Percentiles rank a stretch among this genome's conserved stretches.
phyloP scores from a whole-genome alignment of 495 filamentous ascomycete genomes.

The Pyronema domesticum region DNA sequence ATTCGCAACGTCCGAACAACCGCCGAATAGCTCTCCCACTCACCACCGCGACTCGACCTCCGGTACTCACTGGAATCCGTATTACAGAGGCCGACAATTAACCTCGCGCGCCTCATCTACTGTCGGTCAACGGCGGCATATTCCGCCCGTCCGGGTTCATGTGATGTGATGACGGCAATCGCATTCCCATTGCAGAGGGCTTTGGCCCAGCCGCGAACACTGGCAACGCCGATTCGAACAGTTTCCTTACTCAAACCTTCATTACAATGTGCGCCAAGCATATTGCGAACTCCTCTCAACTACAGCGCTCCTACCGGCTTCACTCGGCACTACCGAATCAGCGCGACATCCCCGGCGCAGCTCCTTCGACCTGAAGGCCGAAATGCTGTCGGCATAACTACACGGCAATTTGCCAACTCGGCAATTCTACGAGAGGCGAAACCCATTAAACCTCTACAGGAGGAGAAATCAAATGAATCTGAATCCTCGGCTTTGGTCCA shows the following conservation, averaged over 20 bases:
- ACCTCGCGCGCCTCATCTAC: neutral
- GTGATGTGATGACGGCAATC: no score
- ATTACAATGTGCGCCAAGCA: neutral
- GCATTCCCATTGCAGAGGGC: neutral
- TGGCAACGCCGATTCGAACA: neutral
- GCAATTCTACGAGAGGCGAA: constrained; percentile 3
- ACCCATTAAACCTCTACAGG: neutral
- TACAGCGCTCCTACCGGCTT: neutral
- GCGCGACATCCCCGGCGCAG: neutral
- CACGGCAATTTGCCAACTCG: constrained; percentile 11
- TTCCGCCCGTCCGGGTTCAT: neutral
- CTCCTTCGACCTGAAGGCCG: neutral
- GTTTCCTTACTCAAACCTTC: no score
- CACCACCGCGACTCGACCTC: no score
- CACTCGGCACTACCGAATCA: neutral
- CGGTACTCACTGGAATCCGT: no score
- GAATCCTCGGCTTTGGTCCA: neutral
- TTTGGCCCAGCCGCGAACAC: neutral
- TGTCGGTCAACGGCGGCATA: neutral
- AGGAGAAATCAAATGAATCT: neutral
- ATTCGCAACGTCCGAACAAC: no score
- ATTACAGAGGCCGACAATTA: no score
- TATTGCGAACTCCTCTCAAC: neutral
- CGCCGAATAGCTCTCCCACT: no score
- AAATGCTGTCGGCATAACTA: neutral